Evolutionary conservation across 2,329 filamentous ascomycete genomes (phyloP).

Genomic region (Emergomyces orientalis): DNA sequence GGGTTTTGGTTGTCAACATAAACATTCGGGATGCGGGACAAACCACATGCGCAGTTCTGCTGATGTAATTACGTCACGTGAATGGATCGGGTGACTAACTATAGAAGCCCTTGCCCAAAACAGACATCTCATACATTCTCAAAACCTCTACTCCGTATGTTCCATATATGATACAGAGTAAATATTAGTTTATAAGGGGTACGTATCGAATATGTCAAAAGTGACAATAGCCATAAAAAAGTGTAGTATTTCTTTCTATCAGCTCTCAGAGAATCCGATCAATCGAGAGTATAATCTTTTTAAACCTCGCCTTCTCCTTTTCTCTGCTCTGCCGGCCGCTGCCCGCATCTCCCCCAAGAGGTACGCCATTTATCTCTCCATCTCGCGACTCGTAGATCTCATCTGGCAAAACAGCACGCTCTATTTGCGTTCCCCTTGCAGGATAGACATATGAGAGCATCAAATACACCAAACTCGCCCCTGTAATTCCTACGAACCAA

Average conservation of each 20-base stretch:
- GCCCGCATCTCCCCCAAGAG: background rate
- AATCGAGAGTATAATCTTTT: background rate
- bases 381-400: conserved; percentile 25
- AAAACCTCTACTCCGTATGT: too few species aligned
- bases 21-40: conserved; percentile 28
- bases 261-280: background rate
- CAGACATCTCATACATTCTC: background rate
- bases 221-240: background rate
- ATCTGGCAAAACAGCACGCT: conserved; percentile 28
- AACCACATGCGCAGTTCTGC: conserved; percentile 19
- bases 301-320: background rate
- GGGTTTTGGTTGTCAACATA: conserved; percentile 25
- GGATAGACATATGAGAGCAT: conserved; percentile 42
- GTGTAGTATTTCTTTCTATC: background rate
- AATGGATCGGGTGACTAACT: background rate
- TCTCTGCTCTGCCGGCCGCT: background rate
- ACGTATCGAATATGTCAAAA: background rate
- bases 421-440: conserved; percentile 42
- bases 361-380: background rate
- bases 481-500: conserved; percentile 55
- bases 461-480: conserved; percentile 49
- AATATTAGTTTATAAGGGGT: background rate
- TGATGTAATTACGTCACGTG: background rate
- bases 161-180: background rate
- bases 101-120: background rate